These are phyloP conservation scores for Xylariaceae sp. DNA, from an alignment of 2,329 filamentous ascomycete genomes.

Conservation along the genomic window DNA sequence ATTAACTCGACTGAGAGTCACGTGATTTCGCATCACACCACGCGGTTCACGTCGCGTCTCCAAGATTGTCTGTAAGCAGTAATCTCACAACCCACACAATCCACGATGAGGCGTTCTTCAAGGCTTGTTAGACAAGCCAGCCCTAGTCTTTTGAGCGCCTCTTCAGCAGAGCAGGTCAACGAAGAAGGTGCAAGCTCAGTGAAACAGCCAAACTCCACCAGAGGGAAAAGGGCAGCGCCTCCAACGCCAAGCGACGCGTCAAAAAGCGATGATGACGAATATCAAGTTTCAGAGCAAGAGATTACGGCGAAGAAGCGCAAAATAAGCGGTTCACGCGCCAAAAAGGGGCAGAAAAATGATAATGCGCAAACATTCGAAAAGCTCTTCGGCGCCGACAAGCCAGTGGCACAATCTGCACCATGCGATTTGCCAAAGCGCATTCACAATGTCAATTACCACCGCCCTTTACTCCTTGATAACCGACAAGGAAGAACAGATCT, in stretches of 20 bases:
- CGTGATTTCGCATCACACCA: neutral
- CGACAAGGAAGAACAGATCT: constrained; percentile 35
- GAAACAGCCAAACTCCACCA: constrained; percentile 1
- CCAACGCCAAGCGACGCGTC: constrained; percentile 16
- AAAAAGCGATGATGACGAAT: constrained; percentile 15
- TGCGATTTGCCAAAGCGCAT: constrained; percentile 26
- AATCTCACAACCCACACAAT: neutral
- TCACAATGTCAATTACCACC: constrained; percentile 46
- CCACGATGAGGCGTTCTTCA: constrained; percentile 27
- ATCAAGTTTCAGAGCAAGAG: constrained; percentile 13
- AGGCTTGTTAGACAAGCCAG: constrained; percentile 15
- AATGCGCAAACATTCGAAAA: constrained; percentile 17
- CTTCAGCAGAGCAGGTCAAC: neutral
- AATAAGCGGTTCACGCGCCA: constrained; percentile 7
- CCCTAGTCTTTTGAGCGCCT: neutral
- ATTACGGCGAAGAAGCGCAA: constrained; percentile 21
- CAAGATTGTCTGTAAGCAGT: neutral
- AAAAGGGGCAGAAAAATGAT: constrained; percentile 10
- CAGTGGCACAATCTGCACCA: constrained; percentile 1
- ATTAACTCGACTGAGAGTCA: neutral
- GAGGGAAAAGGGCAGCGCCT: constrained; percentile 16
- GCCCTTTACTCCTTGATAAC: constrained; percentile 45
- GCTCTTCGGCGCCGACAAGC: constrained; percentile 19
- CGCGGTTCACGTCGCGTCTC: neutral
- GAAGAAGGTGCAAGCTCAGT: neutral